Evolutionary conservation across 2,329 filamentous ascomycete genomes (phyloP).

Genomic region (Penicillium sclerotigenum): DNA sequence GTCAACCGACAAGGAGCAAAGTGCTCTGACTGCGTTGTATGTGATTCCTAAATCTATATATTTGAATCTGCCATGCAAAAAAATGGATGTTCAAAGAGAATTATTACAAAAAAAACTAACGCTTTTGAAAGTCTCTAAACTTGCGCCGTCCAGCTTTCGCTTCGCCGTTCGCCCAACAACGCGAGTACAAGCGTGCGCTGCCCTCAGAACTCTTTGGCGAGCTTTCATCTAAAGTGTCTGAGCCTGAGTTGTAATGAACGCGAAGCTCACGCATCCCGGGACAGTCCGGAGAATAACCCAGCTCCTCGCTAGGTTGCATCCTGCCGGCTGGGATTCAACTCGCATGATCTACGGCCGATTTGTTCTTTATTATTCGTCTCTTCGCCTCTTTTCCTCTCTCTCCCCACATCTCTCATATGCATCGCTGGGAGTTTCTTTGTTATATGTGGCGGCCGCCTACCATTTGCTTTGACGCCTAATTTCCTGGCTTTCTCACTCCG

Average conservation of each 20-base stretch:
- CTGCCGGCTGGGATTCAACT: conserved; percentile 16
- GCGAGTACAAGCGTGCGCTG: conserved; percentile 36
- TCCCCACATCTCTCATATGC: conserved; percentile 24
- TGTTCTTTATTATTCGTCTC: not conserved
- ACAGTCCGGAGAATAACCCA: conserved; percentile 12
- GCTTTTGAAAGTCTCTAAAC: conserved; percentile 32
- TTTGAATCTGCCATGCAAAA: not conserved
- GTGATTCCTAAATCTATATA: conserved; percentile 20
- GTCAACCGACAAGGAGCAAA: conserved; percentile 44
- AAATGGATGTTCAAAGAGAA: not conserved
- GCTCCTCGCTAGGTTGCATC: not conserved
- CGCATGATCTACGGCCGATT: conserved; percentile 3
- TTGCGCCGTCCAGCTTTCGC: conserved; percentile 39
- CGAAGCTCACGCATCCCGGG: not conserved
- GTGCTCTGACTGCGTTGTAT: conserved; percentile 46
- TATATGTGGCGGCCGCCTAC: conserved; percentile 21
- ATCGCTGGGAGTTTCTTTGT: conserved; percentile 34
- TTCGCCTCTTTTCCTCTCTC: not conserved
- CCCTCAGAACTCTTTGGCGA: conserved; percentile 34
- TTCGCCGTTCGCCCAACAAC: conserved; percentile 42
- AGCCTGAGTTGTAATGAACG: conserved; percentile 17
- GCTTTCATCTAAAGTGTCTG: conserved; percentile 24
- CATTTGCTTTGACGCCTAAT: conserved; percentile 2
- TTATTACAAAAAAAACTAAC: not conserved
- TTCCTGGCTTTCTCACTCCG: not conserved